Evolutionary conservation across 805 yeast species (phyloP).

Genomic region (Kodamaea sagamina): DNA sequence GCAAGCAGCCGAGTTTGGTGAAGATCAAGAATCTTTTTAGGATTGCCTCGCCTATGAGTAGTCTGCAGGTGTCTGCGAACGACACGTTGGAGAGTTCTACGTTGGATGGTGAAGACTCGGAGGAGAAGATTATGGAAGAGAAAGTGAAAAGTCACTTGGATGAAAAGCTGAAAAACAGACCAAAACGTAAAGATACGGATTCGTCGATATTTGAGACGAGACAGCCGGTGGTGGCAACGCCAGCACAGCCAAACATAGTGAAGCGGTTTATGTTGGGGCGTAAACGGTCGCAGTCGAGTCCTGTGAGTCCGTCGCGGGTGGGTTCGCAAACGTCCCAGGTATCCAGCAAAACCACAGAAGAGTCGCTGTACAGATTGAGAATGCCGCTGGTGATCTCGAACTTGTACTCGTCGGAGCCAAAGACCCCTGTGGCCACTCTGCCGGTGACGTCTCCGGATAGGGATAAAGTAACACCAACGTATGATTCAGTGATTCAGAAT

Average conservation of each 20-base stretch:
- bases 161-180: neutral
- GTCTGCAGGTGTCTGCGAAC: neutral
- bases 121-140: neutral
- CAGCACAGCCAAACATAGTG: slow-evolving; percentile 1
- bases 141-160: too few relatives aligned
- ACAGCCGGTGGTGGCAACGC: too few relatives aligned
- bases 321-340: slow-evolving; percentile 1
- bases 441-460: neutral
- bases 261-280: slow-evolving; percentile 11
- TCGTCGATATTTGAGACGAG: slow-evolving; percentile 2
- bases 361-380: neutral
- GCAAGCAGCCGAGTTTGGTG: slow-evolving; percentile 25
- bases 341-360: neutral
- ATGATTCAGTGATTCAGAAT: too few relatives aligned
- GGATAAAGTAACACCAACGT: too few relatives aligned
- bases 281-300: slow-evolving; percentile 15
- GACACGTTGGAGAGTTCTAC: neutral
- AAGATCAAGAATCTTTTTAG: slow-evolving; percentile 33
- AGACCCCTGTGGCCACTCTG: neutral
- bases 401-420: neutral
- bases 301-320: slow-evolving; percentile 8
- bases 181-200: neutral
- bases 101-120: neutral
- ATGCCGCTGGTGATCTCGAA: slow-evolving; percentile 2
- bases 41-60: slow-evolving; percentile 5